These are phyloP conservation scores for Serendipita indica DNA, from an alignment of 768 basidiomycete species.

Conservation along the genomic window DNA sequence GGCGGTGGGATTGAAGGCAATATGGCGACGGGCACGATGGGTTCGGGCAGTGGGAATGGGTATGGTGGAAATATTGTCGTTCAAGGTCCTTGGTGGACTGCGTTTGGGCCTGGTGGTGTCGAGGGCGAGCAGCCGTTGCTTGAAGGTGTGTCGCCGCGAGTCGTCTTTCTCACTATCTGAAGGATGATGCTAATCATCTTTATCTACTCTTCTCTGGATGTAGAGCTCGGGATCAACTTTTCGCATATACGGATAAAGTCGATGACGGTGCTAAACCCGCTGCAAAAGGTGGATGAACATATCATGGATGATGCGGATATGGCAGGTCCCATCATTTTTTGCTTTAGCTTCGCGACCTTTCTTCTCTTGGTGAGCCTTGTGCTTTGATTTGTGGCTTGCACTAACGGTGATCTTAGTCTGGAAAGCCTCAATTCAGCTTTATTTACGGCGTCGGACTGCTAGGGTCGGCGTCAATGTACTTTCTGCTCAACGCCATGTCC, in stretches of 20 bases:
- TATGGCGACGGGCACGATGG: conserved; percentile 38
- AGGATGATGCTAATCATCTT: not conserved
- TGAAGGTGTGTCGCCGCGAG: conserved; percentile 46
- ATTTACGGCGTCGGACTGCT: conserved; percentile 97
- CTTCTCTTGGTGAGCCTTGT: conserved; percentile 64
- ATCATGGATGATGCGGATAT: conserved; percentile 99
- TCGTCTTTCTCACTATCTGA: not conserved
- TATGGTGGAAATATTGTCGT: conserved; percentile 65
- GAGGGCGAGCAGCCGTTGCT: conserved; percentile 93
- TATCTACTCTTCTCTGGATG: not conserved
- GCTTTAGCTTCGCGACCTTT: conserved; percentile 86
- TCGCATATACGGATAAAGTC: conserved; percentile 90
- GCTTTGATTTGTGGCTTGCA: not conserved
- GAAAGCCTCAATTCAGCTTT: conserved; percentile 96
- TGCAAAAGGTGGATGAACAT: conserved; percentile 64
- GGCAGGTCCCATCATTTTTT: conserved; percentile 89
- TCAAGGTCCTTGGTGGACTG: conserved; percentile 80
- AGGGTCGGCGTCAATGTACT: conserved; percentile 83
- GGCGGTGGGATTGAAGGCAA: conserved; percentile 48
- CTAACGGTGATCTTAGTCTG: conserved; percentile 44
- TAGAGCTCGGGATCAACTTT: conserved; percentile 97
- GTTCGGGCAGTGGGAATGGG: conserved; percentile 29
- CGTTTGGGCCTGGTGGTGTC: conserved; percentile 88
- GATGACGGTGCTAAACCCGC: conserved; percentile 86
- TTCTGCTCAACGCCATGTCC: conserved; percentile 93